These are phyloP conservation scores for Tardiomyces digboiensis DNA, from an alignment of 1,139 yeast species.

Conservation along the genomic window DNA sequence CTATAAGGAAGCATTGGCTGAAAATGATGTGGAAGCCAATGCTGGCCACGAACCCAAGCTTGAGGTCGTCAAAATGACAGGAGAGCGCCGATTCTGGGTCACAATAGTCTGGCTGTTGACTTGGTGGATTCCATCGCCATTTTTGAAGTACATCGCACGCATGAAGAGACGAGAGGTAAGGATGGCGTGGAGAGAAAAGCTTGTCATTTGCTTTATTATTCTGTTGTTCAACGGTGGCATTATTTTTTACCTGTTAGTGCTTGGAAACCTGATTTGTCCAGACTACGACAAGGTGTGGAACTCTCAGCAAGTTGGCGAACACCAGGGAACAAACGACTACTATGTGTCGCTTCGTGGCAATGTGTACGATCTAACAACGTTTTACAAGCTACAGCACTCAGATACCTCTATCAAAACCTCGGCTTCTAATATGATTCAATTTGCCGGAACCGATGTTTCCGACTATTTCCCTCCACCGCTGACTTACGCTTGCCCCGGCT, in stretches of 20 bases:
- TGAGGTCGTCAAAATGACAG: constrained; percentile 22
- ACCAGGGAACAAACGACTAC: constrained; percentile 28
- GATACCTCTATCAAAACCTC: constrained; percentile 26
- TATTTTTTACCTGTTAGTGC: constrained; percentile 32
- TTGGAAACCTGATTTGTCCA: constrained; percentile 31
- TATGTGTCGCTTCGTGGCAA: constrained; percentile 31
- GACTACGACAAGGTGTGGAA: constrained; percentile 33
- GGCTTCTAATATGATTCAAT: constrained; percentile 23
- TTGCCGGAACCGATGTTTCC: constrained; percentile 31
- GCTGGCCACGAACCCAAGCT: constrained; percentile 10
- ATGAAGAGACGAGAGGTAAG: constrained; percentile 31
- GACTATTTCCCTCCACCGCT: constrained; percentile 34
- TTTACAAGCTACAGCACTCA: constrained; percentile 31
- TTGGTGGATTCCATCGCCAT: constrained; percentile 31
- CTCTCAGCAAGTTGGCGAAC: constrained; percentile 25
- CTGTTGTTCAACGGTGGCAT: constrained; percentile 26
- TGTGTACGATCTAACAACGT: constrained; percentile 32
- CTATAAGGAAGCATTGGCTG: constrained; percentile 16
- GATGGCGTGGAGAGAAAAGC: constrained; percentile 33
- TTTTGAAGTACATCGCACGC: constrained; percentile 23
- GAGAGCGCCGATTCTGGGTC: constrained; percentile 28
- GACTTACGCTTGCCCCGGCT: constrained; percentile 29
- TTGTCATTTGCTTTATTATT: constrained; percentile 27
- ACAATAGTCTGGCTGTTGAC: constrained; percentile 29
- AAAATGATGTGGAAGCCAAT: constrained; percentile 16